phyloP scores from a whole-genome alignment of 2,329 filamentous ascomycete species.

The Cephalotrichum gorgonifer region DNA sequence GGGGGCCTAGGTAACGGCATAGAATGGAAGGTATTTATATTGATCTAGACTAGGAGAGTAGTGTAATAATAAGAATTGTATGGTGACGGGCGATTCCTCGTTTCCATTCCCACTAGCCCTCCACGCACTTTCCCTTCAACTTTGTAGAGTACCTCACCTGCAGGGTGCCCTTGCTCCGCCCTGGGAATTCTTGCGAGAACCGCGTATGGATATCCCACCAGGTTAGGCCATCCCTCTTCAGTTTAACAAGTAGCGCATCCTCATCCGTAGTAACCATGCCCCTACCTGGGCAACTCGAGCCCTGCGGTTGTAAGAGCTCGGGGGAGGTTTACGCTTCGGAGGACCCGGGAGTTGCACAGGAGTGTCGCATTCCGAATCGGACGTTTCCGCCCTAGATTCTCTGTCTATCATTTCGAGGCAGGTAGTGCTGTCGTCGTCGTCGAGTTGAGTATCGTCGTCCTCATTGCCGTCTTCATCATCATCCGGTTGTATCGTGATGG shows the following conservation, averaged over 20 bases:
- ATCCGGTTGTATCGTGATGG: not conserved
- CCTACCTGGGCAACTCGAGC: not conserved
- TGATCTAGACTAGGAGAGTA: no score
- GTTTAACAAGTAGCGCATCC: conserved; percentile 1
- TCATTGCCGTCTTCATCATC: not conserved
- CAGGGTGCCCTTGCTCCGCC: conserved; percentile 3
- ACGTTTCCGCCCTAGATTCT: not conserved
- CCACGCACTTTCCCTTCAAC: conserved; percentile 1
- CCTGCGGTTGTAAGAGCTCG: not conserved
- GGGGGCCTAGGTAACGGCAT: no score
- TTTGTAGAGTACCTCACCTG: conserved; percentile 5
- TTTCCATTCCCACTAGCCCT: no score
- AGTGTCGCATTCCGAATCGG: not conserved
- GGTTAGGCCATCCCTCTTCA: conserved; percentile 4
- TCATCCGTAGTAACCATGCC: conserved; percentile 3
- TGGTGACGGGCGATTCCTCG: no score
- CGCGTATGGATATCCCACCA: conserved; percentile 5
- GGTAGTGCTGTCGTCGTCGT: not conserved
- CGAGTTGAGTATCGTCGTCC: not conserved
- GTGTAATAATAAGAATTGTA: no score
- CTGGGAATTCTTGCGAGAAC: conserved; percentile 2
- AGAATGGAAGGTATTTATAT: no score
- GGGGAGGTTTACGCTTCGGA: not conserved
- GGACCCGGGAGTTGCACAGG: not conserved
- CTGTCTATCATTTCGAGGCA: conserved; percentile 1